Evolutionary conservation across 768 basidiomycete species (phyloP).

Genomic region (Podaxis sp.): DNA sequence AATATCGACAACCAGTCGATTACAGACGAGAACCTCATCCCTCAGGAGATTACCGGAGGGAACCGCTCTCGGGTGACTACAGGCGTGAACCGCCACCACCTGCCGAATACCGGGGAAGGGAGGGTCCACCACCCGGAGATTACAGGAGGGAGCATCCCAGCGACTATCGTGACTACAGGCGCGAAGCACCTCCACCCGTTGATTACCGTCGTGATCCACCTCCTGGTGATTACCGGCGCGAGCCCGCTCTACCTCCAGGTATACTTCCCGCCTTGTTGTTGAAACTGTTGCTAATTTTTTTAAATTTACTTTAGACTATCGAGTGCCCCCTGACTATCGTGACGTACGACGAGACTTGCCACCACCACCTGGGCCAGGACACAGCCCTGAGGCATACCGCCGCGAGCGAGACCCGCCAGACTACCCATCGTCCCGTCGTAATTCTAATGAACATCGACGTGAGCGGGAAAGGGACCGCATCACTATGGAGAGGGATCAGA

Average conservation of each 20-base stretch:
- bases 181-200: slow-evolving; percentile 9
- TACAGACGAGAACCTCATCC: slow-evolving; percentile 1
- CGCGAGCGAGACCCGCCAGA: slow-evolving; percentile 12
- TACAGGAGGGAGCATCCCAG: slow-evolving; percentile 9
- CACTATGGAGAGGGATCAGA: slow-evolving; percentile 5
- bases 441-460: slow-evolving; percentile 13
- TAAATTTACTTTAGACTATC: slow-evolving; percentile 1
- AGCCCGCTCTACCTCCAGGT: slow-evolving; percentile 6
- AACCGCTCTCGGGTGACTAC: slow-evolving; percentile 1
- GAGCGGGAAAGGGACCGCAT: slow-evolving; percentile 15
- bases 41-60: neutral
- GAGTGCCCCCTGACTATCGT: slow-evolving; percentile 9
- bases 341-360: slow-evolving; percentile 9
- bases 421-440: slow-evolving; percentile 9
- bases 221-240: slow-evolving; percentile 12
- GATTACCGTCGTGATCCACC: slow-evolving; percentile 14
- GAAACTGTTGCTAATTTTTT: neutral
- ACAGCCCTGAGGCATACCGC: slow-evolving; percentile 14
- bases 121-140: neutral
- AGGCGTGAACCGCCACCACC: slow-evolving; percentile 10
- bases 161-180: slow-evolving; percentile 13
- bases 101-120: slow-evolving; percentile 6
- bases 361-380: slow-evolving; percentile 10
- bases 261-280: neutral
- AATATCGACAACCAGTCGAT: neutral